Base-by-base conservation (phyloP, 2,329 filamentous ascomycete species). In the Cladosporium sp. region DNA sequence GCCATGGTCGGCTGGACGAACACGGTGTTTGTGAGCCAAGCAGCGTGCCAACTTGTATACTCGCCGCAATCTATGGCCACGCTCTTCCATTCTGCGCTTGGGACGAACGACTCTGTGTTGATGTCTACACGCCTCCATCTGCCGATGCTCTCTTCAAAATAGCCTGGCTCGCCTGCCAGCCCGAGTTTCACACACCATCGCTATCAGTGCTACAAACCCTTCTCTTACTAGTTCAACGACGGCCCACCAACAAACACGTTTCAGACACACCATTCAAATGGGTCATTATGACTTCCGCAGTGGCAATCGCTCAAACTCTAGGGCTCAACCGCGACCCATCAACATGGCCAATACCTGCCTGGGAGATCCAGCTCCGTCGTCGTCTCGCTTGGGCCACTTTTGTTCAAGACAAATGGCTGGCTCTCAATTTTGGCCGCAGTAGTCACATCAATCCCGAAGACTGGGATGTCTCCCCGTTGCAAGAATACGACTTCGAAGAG, bases 381-480 rank as follows among this genome's bases (percentile, higher is more conserved):
- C 79, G 88, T 16, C 76, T 90, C 0, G 86, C 85, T 0, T 90
- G 88, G 88, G 87, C 84, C 1, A 75, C 89, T 0, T 89, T 84
- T 67, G 86, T 88, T 80, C 87, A 89, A 71, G 88, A 90, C 68
- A 87, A 85, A 70, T 88, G 84, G 86, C 82, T 84, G 2, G 81
- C 84, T 2, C 78, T 87, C 43, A 82, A 85, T 30, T 83, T 86
- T 68, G 86, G 86, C 8, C 79, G 86, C 28, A 85, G 85, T 13
- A 84, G 83, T 26, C 82, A 87, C 60, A 84, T 88, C 26, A 78
- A 78, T 5, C 75, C 79, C 3, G 79, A 79, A 8, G 85, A 87
- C 69, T 89, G 87, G 86, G 82, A 82, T 26, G 81, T 88, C 2
- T 77, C 78, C 30, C 72, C 76, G 2, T 76, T 84, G 8, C 77